A percentile compares a stretch with the other conserved stretches of the same genome.
These are phyloP conservation scores for Pisolithus orientalis DNA, from an alignment of 768 basidiomycete genomes.

Conservation along the genomic window DNA sequence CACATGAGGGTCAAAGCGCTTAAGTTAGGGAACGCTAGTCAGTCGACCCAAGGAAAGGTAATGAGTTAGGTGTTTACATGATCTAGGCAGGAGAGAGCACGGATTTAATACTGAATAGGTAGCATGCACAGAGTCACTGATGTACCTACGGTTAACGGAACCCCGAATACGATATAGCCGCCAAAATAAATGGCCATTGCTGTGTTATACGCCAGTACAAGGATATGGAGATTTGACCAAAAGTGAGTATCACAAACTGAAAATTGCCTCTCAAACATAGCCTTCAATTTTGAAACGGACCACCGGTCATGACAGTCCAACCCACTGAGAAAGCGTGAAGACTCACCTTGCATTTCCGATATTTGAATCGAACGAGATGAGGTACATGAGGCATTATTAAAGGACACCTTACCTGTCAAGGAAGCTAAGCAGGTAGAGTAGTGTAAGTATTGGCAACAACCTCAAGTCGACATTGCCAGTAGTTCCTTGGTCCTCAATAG, in stretches of 20 bases:
- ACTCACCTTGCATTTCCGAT: constrained; percentile 35
- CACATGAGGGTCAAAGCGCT: constrained; percentile 55
- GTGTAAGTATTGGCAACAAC: constrained; percentile 34
- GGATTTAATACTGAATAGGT: not conserved
- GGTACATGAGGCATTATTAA: not conserved
- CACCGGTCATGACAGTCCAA: not conserved
- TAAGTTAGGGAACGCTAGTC: constrained; percentile 28
- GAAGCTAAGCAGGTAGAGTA: constrained; percentile 36
- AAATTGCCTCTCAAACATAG: constrained; percentile 14
- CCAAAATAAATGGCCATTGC: constrained; percentile 55
- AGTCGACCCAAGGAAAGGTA: not conserved
- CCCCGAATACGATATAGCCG: constrained; percentile 54
- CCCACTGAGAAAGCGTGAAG: not conserved
- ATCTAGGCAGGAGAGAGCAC: constrained; percentile 7
- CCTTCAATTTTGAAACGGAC: constrained; percentile 41
- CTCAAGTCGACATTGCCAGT: constrained; percentile 30
- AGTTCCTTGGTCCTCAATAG: constrained; percentile 19
- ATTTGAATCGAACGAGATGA: constrained; percentile 22
- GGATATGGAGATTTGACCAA: constrained; percentile 40
- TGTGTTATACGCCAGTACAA: constrained; percentile 49
- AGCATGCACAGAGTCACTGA: not conserved
- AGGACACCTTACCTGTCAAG: constrained; percentile 28
- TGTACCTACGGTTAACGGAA: constrained; percentile 46
- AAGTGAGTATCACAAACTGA: not conserved
- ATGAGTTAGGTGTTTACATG: constrained; percentile 16